Base-by-base conservation (phyloP, 2,329 filamentous ascomycete genomes). In the Penicillium hordei region DNA sequence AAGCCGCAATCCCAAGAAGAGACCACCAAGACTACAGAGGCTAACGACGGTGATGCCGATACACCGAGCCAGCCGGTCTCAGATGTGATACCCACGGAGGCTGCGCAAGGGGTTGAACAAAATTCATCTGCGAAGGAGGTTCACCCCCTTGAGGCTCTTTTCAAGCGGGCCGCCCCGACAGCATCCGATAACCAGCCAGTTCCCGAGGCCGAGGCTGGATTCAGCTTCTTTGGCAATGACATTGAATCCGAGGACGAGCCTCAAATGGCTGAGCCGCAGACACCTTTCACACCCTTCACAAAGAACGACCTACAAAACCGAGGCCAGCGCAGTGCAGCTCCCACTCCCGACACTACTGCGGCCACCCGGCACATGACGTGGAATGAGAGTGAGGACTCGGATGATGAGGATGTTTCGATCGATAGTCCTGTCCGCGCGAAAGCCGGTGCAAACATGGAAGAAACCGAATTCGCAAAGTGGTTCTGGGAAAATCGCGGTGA, bases 331-430 rank as follows among this genome's bases (percentile, higher is more conserved):
- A 97, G 92, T 71, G 92, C 92, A 6, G 94, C 94, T 2, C 94
- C 94, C 0, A 99, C 94, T 0, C 94, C 94, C 0, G 94, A 99
- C 70, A 97, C 94, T 0, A 91, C 91, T 1, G 86, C 92, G 59
- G 86, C 90, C 2, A 86, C 62, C 54, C 72, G 70, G 31, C 70
- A 58, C 43, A 71, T 67, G 43, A 68, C 74, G 31, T 71, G 70
- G 69, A 66, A 65, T 8, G 61, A 65, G 19, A 53, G 60, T 5
- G 65, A 70, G 13, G 56, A 65, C 21, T 60, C 66, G n/a, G 68
- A 72, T 42, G 68, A 60, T 38, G 68, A 62, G 17, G 55, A 46
- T 15, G 17, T 58, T 6, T 55, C 66, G 48, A 55, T 68, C 40
- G 60, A 63, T 63, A 70, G 64, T 27, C 68, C 65, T 8, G 65